Conservation (phyloP, 2,329 filamentous ascomycete genomes). For the Pseudogymnoascus sp. region DNA sequence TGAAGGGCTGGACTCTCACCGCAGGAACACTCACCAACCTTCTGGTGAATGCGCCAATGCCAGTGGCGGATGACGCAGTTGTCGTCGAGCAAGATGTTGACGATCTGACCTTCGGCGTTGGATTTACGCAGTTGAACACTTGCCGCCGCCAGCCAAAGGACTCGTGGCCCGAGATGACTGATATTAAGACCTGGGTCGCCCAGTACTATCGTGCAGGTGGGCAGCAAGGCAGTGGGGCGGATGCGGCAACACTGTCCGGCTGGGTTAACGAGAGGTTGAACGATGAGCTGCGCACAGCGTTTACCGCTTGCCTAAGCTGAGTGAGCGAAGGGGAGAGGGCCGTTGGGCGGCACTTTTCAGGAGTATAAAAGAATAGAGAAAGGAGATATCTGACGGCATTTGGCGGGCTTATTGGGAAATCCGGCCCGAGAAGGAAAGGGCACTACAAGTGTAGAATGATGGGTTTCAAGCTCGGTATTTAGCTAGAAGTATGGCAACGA, state of each 20-base stretch:
- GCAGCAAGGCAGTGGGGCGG: not conserved
- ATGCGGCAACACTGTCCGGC: not conserved
- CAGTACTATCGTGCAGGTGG: constrained; percentile 18
- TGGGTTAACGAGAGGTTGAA: constrained; percentile 7
- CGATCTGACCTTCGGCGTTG: constrained; percentile 88
- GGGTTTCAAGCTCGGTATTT: not conserved
- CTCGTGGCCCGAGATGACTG: constrained; percentile 76
- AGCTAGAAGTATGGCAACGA: constrained; percentile 4
- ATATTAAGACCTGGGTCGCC: constrained; percentile 71
- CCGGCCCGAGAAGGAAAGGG: not conserved
- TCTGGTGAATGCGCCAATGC: constrained; percentile 73
- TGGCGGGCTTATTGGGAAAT: constrained; percentile 2
- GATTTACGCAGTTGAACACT: constrained; percentile 88
- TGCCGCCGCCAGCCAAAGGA: constrained; percentile 68
- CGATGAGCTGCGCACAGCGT: not conserved
- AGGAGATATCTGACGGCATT: not conserved
- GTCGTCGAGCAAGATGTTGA: constrained; percentile 87
- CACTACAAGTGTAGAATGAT: constrained; percentile 1
- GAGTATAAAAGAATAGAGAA: not conserved
- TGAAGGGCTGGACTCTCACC: constrained; percentile 86
- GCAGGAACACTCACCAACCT: constrained; percentile 84
- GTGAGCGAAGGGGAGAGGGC: not conserved
- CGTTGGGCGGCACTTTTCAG: not conserved
- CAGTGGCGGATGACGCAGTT: constrained; percentile 61
- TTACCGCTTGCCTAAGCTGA: constrained; percentile 1